phyloP scores from a whole-genome alignment of 139 green algal species.

The Nannochloris sp. region DNA sequence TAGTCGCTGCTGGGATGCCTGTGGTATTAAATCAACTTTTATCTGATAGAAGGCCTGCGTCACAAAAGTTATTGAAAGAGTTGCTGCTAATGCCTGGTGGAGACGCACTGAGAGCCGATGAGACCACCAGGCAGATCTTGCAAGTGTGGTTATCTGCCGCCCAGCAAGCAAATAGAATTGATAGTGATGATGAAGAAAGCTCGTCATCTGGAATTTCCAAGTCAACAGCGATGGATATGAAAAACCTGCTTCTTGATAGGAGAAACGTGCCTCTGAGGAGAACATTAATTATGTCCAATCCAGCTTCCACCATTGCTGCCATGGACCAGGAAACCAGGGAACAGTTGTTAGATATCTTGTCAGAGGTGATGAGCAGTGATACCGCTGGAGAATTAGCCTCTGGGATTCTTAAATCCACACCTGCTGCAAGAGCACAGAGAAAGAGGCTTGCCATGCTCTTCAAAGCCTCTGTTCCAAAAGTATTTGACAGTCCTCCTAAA shows the following conservation, averaged over 20 bases:
- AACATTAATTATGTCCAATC: constrained; percentile 20
- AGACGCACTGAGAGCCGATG: constrained; percentile 18
- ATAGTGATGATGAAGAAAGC: not conserved
- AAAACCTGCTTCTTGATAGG: constrained; percentile 20
- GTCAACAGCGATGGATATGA: not conserved
- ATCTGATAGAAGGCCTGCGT: constrained; percentile 18
- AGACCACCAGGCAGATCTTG: constrained; percentile 26
- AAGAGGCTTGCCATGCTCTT: constrained; percentile 24
- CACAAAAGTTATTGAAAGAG: constrained; percentile 25
- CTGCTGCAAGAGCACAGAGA: constrained; percentile 18
- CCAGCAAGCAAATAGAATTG: constrained; percentile 7
- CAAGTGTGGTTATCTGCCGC: constrained; percentile 23
- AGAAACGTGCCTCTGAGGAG: constrained; percentile 21
- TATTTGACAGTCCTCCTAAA: constrained; percentile 10
- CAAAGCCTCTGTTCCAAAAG: constrained; percentile 7
- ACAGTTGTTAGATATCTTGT: constrained; percentile 7
- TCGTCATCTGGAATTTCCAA: not conserved
- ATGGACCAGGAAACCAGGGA: constrained; percentile 10
- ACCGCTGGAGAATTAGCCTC: not conserved
- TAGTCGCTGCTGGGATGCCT: constrained; percentile 50
- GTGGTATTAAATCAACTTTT: constrained; percentile 33
- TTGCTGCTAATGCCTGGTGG: constrained; percentile 18
- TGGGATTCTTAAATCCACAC: constrained; percentile 3
- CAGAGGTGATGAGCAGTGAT: constrained; percentile 8
- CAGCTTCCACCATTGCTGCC: constrained; percentile 14